These are phyloP conservation scores for Athelia sp. DNA, from an alignment of 1,284 basidiomycete genomes.

Conservation along the genomic window DNA sequence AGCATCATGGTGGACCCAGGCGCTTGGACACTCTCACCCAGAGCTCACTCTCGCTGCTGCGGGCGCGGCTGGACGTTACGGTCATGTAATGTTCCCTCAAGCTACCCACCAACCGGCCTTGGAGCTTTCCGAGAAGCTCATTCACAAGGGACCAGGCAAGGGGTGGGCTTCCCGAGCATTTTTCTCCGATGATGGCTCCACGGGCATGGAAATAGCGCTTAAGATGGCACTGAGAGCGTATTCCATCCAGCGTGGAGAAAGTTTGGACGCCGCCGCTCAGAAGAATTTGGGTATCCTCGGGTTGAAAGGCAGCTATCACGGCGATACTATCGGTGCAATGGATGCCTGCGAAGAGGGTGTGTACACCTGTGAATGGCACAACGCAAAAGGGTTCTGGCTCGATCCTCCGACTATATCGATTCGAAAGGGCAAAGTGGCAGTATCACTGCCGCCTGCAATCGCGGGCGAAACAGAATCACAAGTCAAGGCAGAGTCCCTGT, in stretches of 20 bases:
- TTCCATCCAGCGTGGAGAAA: slow-evolving; percentile 39
- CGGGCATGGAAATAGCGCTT: slow-evolving; percentile 93
- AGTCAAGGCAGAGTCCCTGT: slow-evolving; percentile 40
- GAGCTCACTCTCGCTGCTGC: slow-evolving; percentile 84
- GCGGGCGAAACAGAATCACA: slow-evolving; percentile 22
- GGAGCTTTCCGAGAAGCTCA: slow-evolving; percentile 67
- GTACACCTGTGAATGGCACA: slow-evolving; percentile 97
- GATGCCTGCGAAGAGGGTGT: slow-evolving; percentile 90
- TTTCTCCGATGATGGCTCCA: slow-evolving; percentile 93
- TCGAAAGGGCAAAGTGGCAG: slow-evolving; percentile 52
- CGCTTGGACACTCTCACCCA: slow-evolving; percentile 80
- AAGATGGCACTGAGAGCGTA: slow-evolving; percentile 93
- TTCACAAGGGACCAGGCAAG: slow-evolving; percentile 67
- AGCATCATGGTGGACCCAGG: slow-evolving; percentile 98
- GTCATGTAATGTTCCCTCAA: slow-evolving; percentile 95
- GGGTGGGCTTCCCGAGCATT: slow-evolving; percentile 93
- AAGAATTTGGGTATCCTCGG: slow-evolving; percentile 80
- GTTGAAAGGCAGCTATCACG: slow-evolving; percentile 92
- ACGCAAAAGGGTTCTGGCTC: slow-evolving; percentile 91
- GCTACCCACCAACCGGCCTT: slow-evolving; percentile 86
- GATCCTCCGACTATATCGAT: slow-evolving; percentile 81
- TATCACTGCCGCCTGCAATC: slow-evolving; percentile 57
- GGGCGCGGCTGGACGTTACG: slow-evolving; percentile 87
- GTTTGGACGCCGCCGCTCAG: slow-evolving; percentile 30
- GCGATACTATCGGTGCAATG: slow-evolving; percentile 98